phyloP scores from a whole-genome alignment of 108 stramenopile genomes.

The Aurantiochytrium sp. region DNA sequence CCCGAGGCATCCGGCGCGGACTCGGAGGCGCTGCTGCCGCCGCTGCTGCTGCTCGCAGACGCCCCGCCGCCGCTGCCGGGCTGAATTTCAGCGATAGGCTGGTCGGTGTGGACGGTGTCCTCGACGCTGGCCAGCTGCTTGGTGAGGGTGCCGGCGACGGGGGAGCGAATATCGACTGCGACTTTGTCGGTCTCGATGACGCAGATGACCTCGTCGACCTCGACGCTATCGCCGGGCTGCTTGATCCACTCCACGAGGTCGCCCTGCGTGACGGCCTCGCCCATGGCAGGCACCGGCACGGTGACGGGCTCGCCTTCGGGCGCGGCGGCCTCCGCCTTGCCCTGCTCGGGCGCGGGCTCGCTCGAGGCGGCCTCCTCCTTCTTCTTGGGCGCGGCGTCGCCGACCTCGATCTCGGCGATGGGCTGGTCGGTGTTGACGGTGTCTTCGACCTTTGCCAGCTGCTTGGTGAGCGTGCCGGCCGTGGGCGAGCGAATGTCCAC shows the following conservation, averaged over 20 bases:
- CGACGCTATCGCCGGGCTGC: conserved; percentile 49
- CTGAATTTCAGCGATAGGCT: neutral
- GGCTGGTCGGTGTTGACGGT: conserved; percentile 66
- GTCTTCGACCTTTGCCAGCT: conserved; percentile 84
- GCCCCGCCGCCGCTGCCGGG: neutral
- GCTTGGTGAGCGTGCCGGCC: conserved; percentile 75
- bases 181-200: conserved; percentile 97
- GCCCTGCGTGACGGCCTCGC: conserved; percentile 81
- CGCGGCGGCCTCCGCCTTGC: neutral
- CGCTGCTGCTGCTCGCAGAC: too few relatives aligned
- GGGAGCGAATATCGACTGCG: conserved; percentile 77
- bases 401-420: conserved; percentile 7
- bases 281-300: conserved; percentile 51
- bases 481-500: conserved; percentile 81
- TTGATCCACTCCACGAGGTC: conserved; percentile 74
- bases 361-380: neutral
- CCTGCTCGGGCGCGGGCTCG: neutral
- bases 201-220: conserved; percentile 54
- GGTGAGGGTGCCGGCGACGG: conserved; percentile 72
- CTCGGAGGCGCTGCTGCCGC: too few relatives aligned
- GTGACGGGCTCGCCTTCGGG: neutral
- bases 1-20: too few relatives aligned
- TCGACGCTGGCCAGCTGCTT: conserved; percentile 86
- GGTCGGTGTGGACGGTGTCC: conserved; percentile 75
- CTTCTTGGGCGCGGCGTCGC: neutral